Conservation (phyloP, 768 basidiomycete genomes). For the Tulasnella sp. region DNA sequence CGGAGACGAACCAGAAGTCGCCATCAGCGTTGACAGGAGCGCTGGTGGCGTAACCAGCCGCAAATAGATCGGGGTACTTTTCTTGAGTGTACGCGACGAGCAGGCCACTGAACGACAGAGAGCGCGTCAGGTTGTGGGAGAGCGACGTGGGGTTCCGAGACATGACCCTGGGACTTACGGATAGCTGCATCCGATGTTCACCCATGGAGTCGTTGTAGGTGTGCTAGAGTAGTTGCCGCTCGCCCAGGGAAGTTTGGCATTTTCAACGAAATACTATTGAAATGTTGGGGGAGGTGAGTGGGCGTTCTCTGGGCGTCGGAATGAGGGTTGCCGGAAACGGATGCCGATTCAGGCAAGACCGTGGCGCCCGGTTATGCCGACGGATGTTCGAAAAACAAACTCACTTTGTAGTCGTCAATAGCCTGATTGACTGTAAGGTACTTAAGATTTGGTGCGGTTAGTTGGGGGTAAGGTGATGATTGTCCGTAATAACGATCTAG, state of each 20-base stretch:
- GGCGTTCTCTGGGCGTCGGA: not conserved
- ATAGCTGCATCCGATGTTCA: conserved; percentile 2
- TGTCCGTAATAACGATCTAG: conserved; percentile 10
- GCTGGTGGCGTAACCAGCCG: conserved; percentile 11
- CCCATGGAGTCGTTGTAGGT: not conserved
- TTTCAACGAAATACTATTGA: conserved; percentile 7
- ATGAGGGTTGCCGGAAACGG: not conserved
- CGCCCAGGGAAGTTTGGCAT: conserved; percentile 3
- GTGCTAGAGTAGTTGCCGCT: not conserved
- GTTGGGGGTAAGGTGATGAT: conserved; percentile 1
- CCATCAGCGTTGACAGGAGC: conserved; percentile 12
- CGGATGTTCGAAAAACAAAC: not conserved
- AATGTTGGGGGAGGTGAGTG: not conserved
- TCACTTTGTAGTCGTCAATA: conserved; percentile 4
- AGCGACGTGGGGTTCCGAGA: not conserved
- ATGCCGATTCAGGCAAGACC: not conserved
- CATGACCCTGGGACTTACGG: not conserved
- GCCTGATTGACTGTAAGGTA: not conserved
- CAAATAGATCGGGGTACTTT: conserved; percentile 11
- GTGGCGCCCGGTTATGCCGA: not conserved
- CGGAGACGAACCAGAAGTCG: conserved; percentile 9
- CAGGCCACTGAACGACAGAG: not conserved
- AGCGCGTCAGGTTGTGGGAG: not conserved
- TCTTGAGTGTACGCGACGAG: conserved; percentile 10
- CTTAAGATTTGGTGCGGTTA: conserved; percentile 2